Evolutionary conservation across 2,329 filamentous ascomycete genomes (phyloP), one percentile per base, ranked within the genome.

Genomic region (Aphanoascus verrucosus): DNA sequence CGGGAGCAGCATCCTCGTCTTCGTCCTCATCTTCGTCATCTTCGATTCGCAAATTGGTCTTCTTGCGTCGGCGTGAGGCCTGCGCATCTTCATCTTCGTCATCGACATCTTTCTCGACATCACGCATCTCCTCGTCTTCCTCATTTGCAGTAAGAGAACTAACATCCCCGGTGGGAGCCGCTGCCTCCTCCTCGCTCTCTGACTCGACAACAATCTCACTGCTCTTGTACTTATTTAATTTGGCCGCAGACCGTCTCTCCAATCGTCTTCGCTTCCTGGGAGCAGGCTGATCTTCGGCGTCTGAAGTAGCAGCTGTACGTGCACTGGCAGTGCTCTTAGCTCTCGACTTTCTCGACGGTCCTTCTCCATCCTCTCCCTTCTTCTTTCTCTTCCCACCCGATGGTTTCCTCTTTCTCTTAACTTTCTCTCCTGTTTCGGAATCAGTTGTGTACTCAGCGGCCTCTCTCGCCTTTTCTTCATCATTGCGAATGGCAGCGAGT

Each of bases 391-490:
- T 78, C 31, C 64, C 67, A 69, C 73, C 9, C 71, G 62, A 70
- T 72, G 61, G 55, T 57, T 66, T 69, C 69, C 85, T 86, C 76
- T 89, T 90, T 56, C 86, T 79, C 74, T 87, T 88, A 53, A 88
- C 77, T 65, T 82, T 83, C 49, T 93, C 86, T 35, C 87, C 88
- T 2, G 86, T 91, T 69, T 94, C 88, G 34, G 77, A 79, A 64
- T 94, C 88, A 0, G 82, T 86, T 0, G 86, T 93, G 69, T 86
- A 78, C 63, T 95, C 89, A 2, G 87, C 88, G 46, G 85, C 85
- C 59, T 84, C 75, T 34, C 81, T 77, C 40, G 74, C 74, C 54
- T 77, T 76, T 55, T 91, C 86, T 60, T 89, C 85, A 59, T 86
- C 85, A 1, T 78, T 75, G 32, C 87, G 80, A 63, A 82, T 76